Evolutionary conservation across 2,329 filamentous ascomycete genomes (phyloP), one percentile per base, ranked within the genome.

Genomic region (Aspergillus sp.): DNA sequence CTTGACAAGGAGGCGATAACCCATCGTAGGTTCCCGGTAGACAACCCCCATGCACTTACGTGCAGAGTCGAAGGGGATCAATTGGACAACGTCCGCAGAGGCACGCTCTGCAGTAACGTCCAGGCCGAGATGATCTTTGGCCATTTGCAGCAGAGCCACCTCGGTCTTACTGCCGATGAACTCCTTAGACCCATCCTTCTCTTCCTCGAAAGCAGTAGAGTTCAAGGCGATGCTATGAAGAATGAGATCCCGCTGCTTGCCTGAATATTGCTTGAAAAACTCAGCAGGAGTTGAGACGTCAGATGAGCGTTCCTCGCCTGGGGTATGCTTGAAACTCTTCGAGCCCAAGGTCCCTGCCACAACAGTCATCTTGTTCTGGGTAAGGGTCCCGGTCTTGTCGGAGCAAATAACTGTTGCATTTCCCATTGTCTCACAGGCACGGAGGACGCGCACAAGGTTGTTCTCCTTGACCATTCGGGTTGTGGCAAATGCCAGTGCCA

Each of bases 111-210:
- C 84, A 48, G 80, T 81, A 15, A 91, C 82, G 2, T 86, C 84
- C 85, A 92, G 88, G 15, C 82, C 87, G 5, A 92, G 80, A 69
- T 89, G 81, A 54, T 88, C 84, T 52, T 83, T 83, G 13, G 88
- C 89, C 68, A 91, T 85, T 25, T 86, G 84, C n/a, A 92, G 82
- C 59, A 92, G 77, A 2, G 90, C 89, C 4, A 89, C 89, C 72
- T 92, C 90, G 0, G 90, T 92, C 80, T 92, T 92, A 69, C 88
- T 91, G 49, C 90, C 90, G 65, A 92, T 88, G 61, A 90, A 92
- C 1, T 84, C 85, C 64, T 81, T 81, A 54, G 82, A 76, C 13
- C 89, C 88, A 36, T 90, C 84, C n/a, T 86, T 84, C 19, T 90
- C 87, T 48, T 88, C 88, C 71, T 92, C 89, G 62, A 92, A 92